Base-by-base conservation (phyloP, 1,139 yeast species). In the Magnusiomyces ingens region DNA sequence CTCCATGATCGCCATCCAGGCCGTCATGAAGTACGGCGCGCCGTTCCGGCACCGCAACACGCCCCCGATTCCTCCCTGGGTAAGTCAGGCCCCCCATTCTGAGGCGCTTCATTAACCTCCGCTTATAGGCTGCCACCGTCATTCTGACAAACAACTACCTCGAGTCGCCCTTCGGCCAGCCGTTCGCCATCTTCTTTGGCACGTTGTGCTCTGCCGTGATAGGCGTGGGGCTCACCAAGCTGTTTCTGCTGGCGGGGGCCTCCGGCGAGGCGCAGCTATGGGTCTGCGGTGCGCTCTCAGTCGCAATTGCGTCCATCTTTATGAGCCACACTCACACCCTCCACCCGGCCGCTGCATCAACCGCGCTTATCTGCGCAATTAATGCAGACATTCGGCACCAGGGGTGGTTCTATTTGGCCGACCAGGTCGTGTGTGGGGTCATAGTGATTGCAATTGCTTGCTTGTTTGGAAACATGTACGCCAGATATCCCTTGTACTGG, bases 331-430 rank as follows among this genome's bases (percentile, higher is more conserved):
- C 74, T 10, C 80, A 81, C 59, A 76, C 82, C 55, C 77, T 82
- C 0, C 90, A 84, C 65, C 90, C 90, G 0, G 90, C 90, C 0
- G 84, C 85, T 0, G 90, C 89, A 1, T 88, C 89, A 1, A 77
- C 85, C 12, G 88, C 90, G 0, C 64, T 84, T 32, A 66, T 84
- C 6, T 86, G 89, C 0, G 70, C 78, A 6, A 63, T 78, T 0
- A 84, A 80, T 55, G 76, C 66, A 0, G 62, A 65, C 3, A 70
- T 82, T 5, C 65, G 80, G 6, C 59, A 53, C 1, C 73, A 84
- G 76, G 78, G 89, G 49, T 84, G 90, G 90, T 81, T 84, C 80
- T 82, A 77, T 61, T 60, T 84, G 29, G 84, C 86, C 0, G 76
- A 72, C 1, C 85, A 82, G 54, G 57, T 84, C 2, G 70, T 82